Evolutionary conservation across 768 basidiomycete species (phyloP).

Genomic region (Boletus pseudopeckii): DNA sequence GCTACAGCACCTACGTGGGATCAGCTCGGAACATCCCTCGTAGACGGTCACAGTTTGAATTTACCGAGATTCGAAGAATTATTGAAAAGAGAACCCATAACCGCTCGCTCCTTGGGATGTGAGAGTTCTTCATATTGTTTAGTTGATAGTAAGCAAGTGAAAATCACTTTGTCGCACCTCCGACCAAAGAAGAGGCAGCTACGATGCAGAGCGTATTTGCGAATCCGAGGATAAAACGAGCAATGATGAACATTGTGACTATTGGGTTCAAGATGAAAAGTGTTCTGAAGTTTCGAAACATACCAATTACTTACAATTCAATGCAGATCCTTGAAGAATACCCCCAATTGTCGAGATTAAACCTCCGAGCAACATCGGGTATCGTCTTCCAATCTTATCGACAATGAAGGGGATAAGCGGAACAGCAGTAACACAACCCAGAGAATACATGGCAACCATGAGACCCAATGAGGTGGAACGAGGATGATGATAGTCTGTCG

Average conservation of each 20-base stretch:
- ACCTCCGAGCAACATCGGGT: conserved; percentile 15
- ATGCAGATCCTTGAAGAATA: conserved; percentile 16
- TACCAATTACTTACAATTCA: conserved; percentile 5
- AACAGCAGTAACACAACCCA: conserved; percentile 54
- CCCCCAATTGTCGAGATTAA: conserved; percentile 8
- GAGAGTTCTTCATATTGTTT: conserved; percentile 15
- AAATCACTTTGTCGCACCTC: conserved; percentile 6
- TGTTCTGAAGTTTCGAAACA: not conserved
- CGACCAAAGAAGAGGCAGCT: conserved; percentile 21
- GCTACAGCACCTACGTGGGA: conserved; percentile 9
- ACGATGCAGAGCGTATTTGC: conserved; percentile 12
- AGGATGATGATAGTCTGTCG: conserved; percentile 50
- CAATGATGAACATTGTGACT: conserved; percentile 14
- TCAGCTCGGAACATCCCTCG: not conserved
- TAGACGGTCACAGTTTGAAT: not conserved
- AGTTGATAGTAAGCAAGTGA: no score
- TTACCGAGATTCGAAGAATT: conserved; percentile 11
- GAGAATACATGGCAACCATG: conserved; percentile 48
- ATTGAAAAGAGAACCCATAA: conserved; percentile 12
- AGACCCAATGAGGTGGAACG: conserved; percentile 38
- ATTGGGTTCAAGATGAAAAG: not conserved
- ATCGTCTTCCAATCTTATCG: conserved; percentile 15
- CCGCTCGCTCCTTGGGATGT: conserved; percentile 22
- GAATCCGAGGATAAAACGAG: conserved; percentile 19
- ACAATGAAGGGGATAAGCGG: conserved; percentile 33